Evolutionary conservation across 2,329 filamentous ascomycete species (phyloP).

Genomic region (Aspergillus sp.): DNA sequence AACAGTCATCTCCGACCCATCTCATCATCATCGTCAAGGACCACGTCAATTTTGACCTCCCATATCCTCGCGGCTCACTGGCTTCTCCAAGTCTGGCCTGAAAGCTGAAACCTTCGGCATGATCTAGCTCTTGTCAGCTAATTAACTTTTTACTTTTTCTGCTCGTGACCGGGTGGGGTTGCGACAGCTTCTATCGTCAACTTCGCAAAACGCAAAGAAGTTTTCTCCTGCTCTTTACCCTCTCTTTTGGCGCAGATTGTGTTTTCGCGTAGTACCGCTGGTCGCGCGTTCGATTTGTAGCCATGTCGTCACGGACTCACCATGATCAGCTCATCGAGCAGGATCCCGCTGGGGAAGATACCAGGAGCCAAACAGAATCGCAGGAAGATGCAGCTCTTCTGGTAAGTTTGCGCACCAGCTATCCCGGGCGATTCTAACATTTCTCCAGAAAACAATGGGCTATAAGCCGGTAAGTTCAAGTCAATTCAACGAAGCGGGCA

Average conservation of each 20-base stretch:
- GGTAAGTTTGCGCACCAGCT: slow-evolving; percentile 23
- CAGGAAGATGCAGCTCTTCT: slow-evolving; percentile 39
- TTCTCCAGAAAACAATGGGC: slow-evolving; percentile 49
- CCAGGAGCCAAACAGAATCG: slow-evolving; percentile 25
- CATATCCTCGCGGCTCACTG: neutral
- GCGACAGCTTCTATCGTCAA: slow-evolving; percentile 14
- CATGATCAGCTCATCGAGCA: slow-evolving; percentile 24
- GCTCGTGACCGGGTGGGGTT: slow-evolving; percentile 13
- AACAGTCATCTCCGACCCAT: slow-evolving; percentile 21
- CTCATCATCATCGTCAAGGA: slow-evolving; percentile 5
- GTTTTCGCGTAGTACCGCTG: neutral
- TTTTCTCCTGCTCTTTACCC: neutral
- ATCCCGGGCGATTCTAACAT: slow-evolving; percentile 17
- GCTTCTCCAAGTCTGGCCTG: neutral
- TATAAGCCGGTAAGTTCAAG: slow-evolving; percentile 52
- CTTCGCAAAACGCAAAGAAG: neutral
- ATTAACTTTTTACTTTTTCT: slow-evolving; percentile 9
- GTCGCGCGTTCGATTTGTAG: neutral
- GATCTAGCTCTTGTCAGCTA: slow-evolving; percentile 1
- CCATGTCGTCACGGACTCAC: slow-evolving; percentile 17
- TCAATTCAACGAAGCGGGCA: neutral
- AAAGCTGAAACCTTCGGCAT: neutral
- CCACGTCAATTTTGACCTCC: neutral
- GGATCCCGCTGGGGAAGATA: slow-evolving; percentile 24
- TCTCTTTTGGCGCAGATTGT: neutral